These are phyloP conservation scores for Solanum bukasovii DNA, from an alignment of 257 asterid species.

Conservation along the genomic window DNA sequence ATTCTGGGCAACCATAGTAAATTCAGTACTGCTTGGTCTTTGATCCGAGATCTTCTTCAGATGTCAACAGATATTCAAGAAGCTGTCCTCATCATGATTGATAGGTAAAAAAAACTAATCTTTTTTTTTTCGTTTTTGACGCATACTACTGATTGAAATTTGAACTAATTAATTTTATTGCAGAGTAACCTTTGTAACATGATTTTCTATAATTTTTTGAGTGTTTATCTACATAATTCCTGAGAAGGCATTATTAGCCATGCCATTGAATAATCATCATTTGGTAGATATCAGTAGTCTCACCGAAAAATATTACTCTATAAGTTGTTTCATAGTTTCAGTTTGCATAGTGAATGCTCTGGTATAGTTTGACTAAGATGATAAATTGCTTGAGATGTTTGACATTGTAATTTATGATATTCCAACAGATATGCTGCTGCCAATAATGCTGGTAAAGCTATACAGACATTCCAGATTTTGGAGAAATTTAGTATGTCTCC, in stretches of 20 bases:
- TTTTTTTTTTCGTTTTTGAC: not conserved
- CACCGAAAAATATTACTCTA: not conserved
- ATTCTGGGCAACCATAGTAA: slow-evolving; percentile 67
- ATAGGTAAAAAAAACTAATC: slow-evolving; percentile 32
- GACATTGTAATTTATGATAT: not conserved
- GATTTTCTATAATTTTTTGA: not conserved
- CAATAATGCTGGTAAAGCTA: slow-evolving; percentile 53
- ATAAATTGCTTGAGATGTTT: not conserved
- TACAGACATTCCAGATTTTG: slow-evolving; percentile 62
- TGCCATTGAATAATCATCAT: not conserved
- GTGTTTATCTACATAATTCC: not conserved
- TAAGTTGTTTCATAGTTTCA: not conserved
- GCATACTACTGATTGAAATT: not conserved
- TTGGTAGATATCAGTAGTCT: not conserved
- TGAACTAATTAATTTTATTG: not conserved
- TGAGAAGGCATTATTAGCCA: not conserved
- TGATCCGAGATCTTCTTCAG: slow-evolving; percentile 46
- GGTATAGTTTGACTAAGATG: not conserved
- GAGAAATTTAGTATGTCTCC: slow-evolving; percentile 68
- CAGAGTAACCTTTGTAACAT: not conserved
- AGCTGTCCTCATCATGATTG: slow-evolving; percentile 74
- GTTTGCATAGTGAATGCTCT: not conserved
- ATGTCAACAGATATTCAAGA: slow-evolving; percentile 43
- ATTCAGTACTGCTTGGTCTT: slow-evolving; percentile 87
- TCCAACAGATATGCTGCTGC: slow-evolving; percentile 62